phyloP scores from a whole-genome alignment of 2,329 filamentous ascomycete species.

The Fusarium oligoseptatum region DNA sequence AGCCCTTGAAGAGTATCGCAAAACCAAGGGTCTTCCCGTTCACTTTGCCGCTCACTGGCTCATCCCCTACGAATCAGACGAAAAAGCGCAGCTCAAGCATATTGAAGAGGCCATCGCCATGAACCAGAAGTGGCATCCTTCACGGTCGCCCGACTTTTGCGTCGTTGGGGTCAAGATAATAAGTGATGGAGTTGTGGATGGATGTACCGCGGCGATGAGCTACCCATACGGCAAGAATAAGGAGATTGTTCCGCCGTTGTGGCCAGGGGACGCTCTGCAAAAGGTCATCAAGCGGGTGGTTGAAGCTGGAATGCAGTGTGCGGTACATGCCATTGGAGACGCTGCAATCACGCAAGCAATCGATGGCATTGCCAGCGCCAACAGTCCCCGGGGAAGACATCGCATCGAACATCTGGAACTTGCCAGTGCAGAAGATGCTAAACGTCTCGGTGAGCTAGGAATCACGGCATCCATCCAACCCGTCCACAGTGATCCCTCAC shows the following conservation, averaged over 20 bases:
- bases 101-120: slow-evolving; percentile 61
- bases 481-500: slow-evolving; percentile 71
- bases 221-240: slow-evolving; percentile 69
- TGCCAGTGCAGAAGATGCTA: slow-evolving; percentile 66
- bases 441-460: slow-evolving; percentile 67
- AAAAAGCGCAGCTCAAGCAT: slow-evolving; percentile 53
- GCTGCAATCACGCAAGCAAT: slow-evolving; percentile 69
- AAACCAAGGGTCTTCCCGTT: slow-evolving; percentile 52
- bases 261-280: slow-evolving; percentile 63
- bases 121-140: slow-evolving; percentile 44
- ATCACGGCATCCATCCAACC: slow-evolving; percentile 72
- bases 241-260: slow-evolving; percentile 63
- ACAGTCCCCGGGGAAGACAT: slow-evolving; percentile 63
- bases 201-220: slow-evolving; percentile 71
- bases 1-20: slow-evolving; percentile 53
- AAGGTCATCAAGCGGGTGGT: slow-evolving; percentile 68
- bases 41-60: slow-evolving; percentile 62
- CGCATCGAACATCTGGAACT: slow-evolving; percentile 76
- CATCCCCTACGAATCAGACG: slow-evolving; percentile 54
- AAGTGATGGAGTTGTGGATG: slow-evolving; percentile 74
- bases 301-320: slow-evolving; percentile 68
- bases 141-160: slow-evolving; percentile 46
- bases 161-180: slow-evolving; percentile 75
- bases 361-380: slow-evolving; percentile 63
- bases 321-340: slow-evolving; percentile 76